Evolutionary conservation across 352 stramenopile species (phyloP), one percentile per base, ranked within the genome.

Genomic region (Phytophthora pini): DNA sequence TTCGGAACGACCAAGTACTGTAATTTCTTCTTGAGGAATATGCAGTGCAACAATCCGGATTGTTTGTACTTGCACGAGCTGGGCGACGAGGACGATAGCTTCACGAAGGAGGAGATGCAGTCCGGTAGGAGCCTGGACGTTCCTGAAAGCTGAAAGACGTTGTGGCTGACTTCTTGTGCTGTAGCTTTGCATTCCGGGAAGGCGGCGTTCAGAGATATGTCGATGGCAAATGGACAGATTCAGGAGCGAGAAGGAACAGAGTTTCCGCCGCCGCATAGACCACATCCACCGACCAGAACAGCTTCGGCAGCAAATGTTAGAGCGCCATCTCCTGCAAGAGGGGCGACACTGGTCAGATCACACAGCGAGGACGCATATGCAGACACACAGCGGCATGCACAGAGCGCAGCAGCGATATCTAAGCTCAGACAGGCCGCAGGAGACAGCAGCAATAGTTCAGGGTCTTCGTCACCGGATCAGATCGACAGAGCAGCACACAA

Each of bases 1-100:
- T 98, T 98, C 73, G 95, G 95, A 13, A 98, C 94, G 12, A 98
- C 92, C 56, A 98, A 98, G 77, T 98, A 98, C 68, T 98, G 95
- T 77, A 98, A 98, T 71, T 94, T 90, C 58, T 98, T 98, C 61
- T 69, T 98, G 32, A 80, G 90, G 5, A 94, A 93, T 62, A 80
- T 97, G 47, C 70, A 84, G 49, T 98, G 95, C 68, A 97, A 93
- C 72, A 98, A 98, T 63, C 84, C 91, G 0, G 95, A 98, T 31
- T 98, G 95, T 67, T 75, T 98, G 6, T 98, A 98, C 66, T 72
- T 98, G 31, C 95, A 98, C 72, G 90, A 97, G 43, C 76, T 98
- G 7, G 95, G 91, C 12, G 88, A 98, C 41, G 84, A 96, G 47
- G 89, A 96, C 47, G 89, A 98, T 73, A 96, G 94, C 40, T 98